Conservation (phyloP, 495 filamentous ascomycete genomes). For the Cercophora sp. region DNA sequence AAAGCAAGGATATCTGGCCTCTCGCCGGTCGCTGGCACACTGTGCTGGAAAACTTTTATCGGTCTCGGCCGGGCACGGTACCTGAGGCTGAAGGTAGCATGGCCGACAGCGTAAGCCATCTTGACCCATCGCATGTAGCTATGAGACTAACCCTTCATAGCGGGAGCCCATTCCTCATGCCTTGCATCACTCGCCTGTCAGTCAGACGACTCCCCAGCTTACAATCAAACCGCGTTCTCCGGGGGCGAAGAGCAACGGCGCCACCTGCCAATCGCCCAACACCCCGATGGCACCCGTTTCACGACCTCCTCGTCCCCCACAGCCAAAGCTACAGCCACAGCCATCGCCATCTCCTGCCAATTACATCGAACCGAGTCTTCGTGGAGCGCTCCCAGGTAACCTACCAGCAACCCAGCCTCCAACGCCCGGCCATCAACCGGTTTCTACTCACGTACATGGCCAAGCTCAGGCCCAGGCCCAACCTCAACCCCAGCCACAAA, state of each 20-base stretch:
- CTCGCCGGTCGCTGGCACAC: conserved; percentile 43
- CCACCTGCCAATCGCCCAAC: not conserved
- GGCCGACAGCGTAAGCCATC: conserved; percentile 41
- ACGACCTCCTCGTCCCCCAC: conserved; percentile 13
- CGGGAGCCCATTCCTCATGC: conserved; percentile 30
- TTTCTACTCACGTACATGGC: not conserved
- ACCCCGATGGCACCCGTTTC: conserved; percentile 19
- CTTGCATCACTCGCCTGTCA: conserved; percentile 20
- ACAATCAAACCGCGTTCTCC: conserved; percentile 14
- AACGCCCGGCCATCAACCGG: not conserved
- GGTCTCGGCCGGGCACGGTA: conserved; percentile 29
- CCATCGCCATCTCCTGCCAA: too few relatives aligned
- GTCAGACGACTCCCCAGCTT: conserved; percentile 1
- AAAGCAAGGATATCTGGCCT: conserved; percentile 43
- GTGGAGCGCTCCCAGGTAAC: too few relatives aligned
- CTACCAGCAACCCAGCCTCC: too few relatives aligned
- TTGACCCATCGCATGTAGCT: not conserved
- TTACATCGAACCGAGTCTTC: too few relatives aligned
- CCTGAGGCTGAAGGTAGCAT: conserved; percentile 38
- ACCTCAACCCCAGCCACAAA: not conserved
- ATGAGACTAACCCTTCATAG: conserved; percentile 11
- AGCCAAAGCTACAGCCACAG: too few relatives aligned
- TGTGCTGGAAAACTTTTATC: conserved; percentile 39
- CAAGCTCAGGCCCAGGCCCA: conserved; percentile 1
- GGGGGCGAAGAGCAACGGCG: conserved; percentile 6